Base-by-base conservation (phyloP, 2,329 filamentous ascomycete species). In the Chaetomium globosum region DNA sequence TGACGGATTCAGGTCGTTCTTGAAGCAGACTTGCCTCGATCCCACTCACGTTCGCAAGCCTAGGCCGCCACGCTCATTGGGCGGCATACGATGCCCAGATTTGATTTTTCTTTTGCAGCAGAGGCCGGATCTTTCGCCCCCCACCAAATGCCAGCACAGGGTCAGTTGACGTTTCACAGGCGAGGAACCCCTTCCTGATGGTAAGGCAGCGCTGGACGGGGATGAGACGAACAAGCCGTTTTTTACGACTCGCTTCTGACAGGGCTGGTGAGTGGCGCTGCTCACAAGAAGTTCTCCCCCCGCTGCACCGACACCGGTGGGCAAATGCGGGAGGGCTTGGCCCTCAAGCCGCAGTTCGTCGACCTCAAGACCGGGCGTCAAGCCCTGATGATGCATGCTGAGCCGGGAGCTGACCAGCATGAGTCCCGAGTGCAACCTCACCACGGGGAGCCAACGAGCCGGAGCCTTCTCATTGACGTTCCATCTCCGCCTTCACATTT, bases 401-500 rank as follows among this genome's bases (percentile, higher is more conserved):
- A 57, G 55, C 43, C 49, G 56, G 46, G 56, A 43, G 31, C 60
- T 65, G 59, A 59, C 43, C 54, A 61, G 49, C 48, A 52, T 60
- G 54, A 28, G 28, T 33, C 51, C 65, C 65, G 61, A 62, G 63
- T 69, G 67, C 58, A 67, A 69, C 67, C 63, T 63, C 49, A 52
- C 43, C 56, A 43, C 19, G 49, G 33, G 55, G 46, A 13, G 12
- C n/a, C n/a, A 43, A n/a, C 39, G 7, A n/a, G 39, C 39, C 16
- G 39, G 36, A 39, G 16, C 43, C 28, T 52, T 31, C 23, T 30
- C 33, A n/a, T 49, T 19, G 9, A n/a, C 36, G n/a, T 46, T 13
- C 16, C 39, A 10, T 39, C 46, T 36, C 52, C 13, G 23, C 51
- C 28, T 31, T 53, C 28, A 31, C 26, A 53, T 33, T 26, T 16